Percentiles rank a stretch among this genome's conserved stretches.
Conservation (phyloP, 441 rosid genomes). For the Pelargonium fulgidum region DNA sequence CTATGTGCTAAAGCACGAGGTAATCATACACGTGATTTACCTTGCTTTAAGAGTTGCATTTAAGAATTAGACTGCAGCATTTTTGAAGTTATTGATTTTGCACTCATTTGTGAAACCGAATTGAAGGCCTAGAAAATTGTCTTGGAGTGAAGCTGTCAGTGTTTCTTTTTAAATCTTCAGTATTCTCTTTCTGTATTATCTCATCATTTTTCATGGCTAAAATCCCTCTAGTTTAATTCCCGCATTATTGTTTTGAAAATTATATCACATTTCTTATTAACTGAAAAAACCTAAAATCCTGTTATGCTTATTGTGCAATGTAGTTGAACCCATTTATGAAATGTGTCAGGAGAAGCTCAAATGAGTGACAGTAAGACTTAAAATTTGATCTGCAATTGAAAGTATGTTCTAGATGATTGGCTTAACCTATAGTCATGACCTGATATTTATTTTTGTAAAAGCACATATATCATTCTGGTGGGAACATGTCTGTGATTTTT, state of each 20-base stretch:
- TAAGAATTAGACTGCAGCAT: not conserved
- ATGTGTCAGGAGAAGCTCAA: not conserved
- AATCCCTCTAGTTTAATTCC: not conserved
- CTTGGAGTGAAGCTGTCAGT: not conserved
- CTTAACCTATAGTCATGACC: not conserved
- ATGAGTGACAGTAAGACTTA: not conserved
- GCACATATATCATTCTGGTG: not conserved
- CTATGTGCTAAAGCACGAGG: slow-evolving; percentile 8
- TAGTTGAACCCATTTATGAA: slow-evolving; percentile 18
- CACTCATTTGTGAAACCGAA: not conserved
- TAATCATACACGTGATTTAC: slow-evolving; percentile 9
- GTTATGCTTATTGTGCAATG: slow-evolving; percentile 5
- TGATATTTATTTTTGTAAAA: not conserved
- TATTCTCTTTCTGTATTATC: not conserved
- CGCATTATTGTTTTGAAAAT: not conserved
- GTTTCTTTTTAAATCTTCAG: not conserved
- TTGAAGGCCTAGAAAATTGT: not conserved
- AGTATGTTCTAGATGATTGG: slow-evolving; percentile 9
- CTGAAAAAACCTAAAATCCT: not conserved
- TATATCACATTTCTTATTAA: not conserved
- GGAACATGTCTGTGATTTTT: slow-evolving; percentile 16
- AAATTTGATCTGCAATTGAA: slow-evolving; percentile 10
- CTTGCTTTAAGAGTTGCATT: slow-evolving; percentile 11
- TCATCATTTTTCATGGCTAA: not conserved
- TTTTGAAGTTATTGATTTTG: not conserved